These are phyloP conservation scores for Leishmania turanica DNA, from an alignment of 208 protist species.

Conservation along the genomic window DNA sequence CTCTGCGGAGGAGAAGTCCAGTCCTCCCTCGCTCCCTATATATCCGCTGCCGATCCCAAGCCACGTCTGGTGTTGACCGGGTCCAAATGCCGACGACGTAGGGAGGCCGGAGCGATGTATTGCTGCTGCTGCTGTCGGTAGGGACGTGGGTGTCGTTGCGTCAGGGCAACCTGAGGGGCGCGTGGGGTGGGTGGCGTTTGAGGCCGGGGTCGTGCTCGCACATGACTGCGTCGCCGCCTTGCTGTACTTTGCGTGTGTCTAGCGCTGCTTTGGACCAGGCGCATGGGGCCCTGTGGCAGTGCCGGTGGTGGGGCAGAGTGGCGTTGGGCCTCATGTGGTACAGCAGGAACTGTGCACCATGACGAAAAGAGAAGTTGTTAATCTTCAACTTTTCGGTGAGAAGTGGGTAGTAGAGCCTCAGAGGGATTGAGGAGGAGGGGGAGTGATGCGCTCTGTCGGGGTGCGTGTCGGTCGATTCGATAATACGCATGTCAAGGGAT, in stretches of 20 bases:
- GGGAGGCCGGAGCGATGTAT: neutral
- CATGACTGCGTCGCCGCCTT: too few species aligned
- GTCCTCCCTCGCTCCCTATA: too few species aligned
- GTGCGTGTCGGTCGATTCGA: neutral
- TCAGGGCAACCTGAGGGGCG: neutral
- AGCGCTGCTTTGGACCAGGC: neutral
- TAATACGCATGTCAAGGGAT: neutral
- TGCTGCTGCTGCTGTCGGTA: neutral
- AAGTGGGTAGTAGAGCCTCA: neutral
- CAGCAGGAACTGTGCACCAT: neutral
- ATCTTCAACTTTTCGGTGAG: neutral
- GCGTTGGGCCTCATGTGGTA: neutral
- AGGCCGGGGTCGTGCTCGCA: too few species aligned
- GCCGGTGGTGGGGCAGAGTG: neutral
- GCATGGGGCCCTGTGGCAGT: neutral
- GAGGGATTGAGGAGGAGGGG: neutral
- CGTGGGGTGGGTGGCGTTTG: neutral
- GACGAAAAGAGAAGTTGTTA: neutral
- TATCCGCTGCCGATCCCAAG: constrained; percentile 46
- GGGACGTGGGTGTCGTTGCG: neutral
- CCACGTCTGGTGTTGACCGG: constrained; percentile 13
- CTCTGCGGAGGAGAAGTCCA: neutral
- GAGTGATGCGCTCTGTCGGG: neutral
- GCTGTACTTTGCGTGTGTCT: too few species aligned
- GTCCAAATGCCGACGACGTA: too few species aligned